Evolutionary conservation across 2,329 filamentous ascomycete species (phyloP).

Genomic region (Penicillium sp.): DNA sequence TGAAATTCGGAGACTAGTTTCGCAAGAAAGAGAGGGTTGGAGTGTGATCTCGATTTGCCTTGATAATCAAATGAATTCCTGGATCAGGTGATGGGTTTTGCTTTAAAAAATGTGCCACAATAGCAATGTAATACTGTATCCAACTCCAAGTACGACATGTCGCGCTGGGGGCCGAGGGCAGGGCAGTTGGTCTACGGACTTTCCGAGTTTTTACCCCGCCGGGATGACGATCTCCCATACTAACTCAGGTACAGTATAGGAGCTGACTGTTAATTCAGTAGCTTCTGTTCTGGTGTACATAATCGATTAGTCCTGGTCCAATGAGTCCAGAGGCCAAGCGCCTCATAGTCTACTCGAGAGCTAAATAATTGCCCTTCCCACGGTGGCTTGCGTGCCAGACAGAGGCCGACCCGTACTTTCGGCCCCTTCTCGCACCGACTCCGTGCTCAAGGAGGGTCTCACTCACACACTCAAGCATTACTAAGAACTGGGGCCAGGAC

Average conservation of each 20-base stretch:
- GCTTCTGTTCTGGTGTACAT: neutral
- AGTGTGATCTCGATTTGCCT: neutral
- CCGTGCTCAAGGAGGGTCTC: neutral
- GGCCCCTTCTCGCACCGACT: conserved; percentile 3
- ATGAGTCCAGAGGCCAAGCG: neutral
- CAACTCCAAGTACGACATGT: neutral
- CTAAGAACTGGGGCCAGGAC: neutral
- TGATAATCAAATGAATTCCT: neutral
- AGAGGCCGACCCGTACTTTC: neutral
- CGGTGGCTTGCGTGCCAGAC: neutral
- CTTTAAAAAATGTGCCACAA: neutral
- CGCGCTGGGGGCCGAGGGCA: neutral
- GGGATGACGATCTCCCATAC: neutral
- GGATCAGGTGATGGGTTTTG: neutral
- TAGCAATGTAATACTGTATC: neutral
- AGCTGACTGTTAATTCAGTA: neutral
- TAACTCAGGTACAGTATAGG: neutral
- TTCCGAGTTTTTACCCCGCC: neutral
- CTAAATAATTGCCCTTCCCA: too few relatives aligned
- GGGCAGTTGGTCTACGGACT: neutral
- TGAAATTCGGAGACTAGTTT: conserved; percentile 5
- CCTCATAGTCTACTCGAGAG: neutral
- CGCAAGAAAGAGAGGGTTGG: neutral
- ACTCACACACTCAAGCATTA: neutral
- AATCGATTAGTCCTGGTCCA: neutral